These are phyloP conservation scores for Coprinopsis marcescibilis DNA, from an alignment of 768 basidiomycete species.

Conservation along the genomic window DNA sequence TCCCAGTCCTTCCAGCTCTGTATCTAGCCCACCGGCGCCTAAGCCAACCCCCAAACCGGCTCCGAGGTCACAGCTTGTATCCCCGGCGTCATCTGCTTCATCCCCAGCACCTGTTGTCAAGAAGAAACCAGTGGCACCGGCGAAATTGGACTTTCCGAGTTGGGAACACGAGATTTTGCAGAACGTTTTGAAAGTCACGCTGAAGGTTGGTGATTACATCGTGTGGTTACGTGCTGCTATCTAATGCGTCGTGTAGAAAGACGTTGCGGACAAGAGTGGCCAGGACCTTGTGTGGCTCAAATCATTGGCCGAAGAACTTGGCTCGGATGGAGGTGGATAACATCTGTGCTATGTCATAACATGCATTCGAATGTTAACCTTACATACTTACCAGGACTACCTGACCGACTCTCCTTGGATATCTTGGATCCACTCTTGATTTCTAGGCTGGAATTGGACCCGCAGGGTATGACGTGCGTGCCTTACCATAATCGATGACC, in stretches of 20 bases:
- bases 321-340: constrained; percentile 48
- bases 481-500: constrained; percentile 3
- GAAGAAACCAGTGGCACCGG: constrained; percentile 38
- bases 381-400: not conserved
- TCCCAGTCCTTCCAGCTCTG: constrained; percentile 11
- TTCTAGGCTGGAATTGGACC: constrained; percentile 75
- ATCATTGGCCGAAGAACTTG: constrained; percentile 60
- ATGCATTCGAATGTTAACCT: constrained; percentile 3
- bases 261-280: constrained; percentile 50
- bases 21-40: constrained; percentile 16
- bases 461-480: constrained; percentile 61
- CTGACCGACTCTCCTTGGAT: constrained; percentile 41
- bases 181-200: constrained; percentile 68
- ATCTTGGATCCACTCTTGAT: constrained; percentile 78
- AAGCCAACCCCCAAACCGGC: constrained; percentile 33
- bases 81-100: constrained; percentile 24
- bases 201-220: constrained; percentile 51
- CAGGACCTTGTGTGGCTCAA: constrained; percentile 85
- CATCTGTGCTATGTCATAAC: constrained; percentile 5
- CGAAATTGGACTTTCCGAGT: constrained; percentile 45
- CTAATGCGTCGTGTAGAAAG: constrained; percentile 33
- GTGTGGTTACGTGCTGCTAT: not conserved
- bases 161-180: constrained; percentile 77
- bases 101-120: constrained; percentile 32
- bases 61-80: constrained; percentile 27